Conservation (phyloP, 257 asterid genomes). For the Fraxinus cuspidata region DNA sequence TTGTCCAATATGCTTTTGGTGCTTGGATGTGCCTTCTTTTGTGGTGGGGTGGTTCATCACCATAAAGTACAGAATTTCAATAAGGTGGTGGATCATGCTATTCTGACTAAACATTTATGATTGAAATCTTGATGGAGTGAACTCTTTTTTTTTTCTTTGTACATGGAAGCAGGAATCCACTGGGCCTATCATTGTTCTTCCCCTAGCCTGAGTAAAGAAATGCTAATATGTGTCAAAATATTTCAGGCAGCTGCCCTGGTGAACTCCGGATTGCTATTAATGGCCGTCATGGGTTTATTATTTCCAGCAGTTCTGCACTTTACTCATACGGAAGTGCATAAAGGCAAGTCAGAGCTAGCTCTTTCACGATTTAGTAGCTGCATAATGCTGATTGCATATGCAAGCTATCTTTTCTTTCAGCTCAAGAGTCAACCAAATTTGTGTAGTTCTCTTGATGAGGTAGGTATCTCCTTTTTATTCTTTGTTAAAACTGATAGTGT, state of each 20-base stretch:
- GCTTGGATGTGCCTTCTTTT: constrained; percentile 95
- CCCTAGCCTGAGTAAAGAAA: constrained; percentile 17
- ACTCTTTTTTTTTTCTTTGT: constrained; percentile 1
- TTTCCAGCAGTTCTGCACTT: constrained; percentile 95
- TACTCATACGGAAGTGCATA: constrained; percentile 83
- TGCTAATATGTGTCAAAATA: constrained; percentile 31
- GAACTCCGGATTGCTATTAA: constrained; percentile 86
- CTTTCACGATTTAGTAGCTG: constrained; percentile 97
- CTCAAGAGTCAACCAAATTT: constrained; percentile 67
- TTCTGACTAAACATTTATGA: neutral
- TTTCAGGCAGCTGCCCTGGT: constrained; percentile 87
- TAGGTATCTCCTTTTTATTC: constrained; percentile 25
- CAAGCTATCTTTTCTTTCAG: constrained; percentile 92
- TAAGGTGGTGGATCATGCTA: constrained; percentile 57
- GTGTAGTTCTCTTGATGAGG: constrained; percentile 65
- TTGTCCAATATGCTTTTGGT: constrained; percentile 97
- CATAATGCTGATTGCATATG: constrained; percentile 88
- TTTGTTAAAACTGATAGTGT: neutral
- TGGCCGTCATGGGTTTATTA: constrained; percentile 96
- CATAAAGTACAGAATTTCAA: constrained; percentile 77
- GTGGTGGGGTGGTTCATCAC: constrained; percentile 81
- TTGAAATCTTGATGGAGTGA: constrained; percentile 12
- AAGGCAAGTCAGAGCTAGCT: constrained; percentile 85
- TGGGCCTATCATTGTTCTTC: neutral
- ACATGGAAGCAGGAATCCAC: neutral